A percentile compares a stretch with the other conserved stretches of the same genome.
Conservation (phyloP, 805 yeast genomes). For the Candida qinlingensis region DNA sequence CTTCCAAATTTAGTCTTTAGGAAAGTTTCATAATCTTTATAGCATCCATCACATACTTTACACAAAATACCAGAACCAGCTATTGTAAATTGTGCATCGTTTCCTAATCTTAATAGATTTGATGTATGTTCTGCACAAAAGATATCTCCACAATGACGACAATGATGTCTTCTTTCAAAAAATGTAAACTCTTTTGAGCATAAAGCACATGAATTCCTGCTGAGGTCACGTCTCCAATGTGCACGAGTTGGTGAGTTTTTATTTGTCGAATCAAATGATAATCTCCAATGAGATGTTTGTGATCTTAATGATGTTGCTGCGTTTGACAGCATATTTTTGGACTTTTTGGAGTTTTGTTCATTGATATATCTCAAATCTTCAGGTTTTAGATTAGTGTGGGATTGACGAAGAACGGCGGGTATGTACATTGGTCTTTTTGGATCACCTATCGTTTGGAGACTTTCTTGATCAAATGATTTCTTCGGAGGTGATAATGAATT, state of each 20-base stretch:
- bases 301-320: constrained; percentile 25
- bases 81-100: constrained; percentile 57
- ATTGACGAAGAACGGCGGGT: constrained; percentile 78
- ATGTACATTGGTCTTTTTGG: constrained; percentile 83
- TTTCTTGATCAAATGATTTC: constrained; percentile 6
- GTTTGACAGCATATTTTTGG: constrained; percentile 17
- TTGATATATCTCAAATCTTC: constrained; percentile 30
- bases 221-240: constrained; percentile 74
- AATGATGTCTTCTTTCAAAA: constrained; percentile 77
- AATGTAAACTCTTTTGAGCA: constrained; percentile 70
- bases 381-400: constrained; percentile 37
- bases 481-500: constrained; percentile 12
- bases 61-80: constrained; percentile 63
- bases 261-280: constrained; percentile 24
- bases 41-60: constrained; percentile 67
- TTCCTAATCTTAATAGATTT: constrained; percentile 49
- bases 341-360: constrained; percentile 24
- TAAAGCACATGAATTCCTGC: constrained; percentile 56
- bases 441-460: constrained; percentile 64
- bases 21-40: constrained; percentile 51
- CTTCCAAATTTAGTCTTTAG: constrained; percentile 27
- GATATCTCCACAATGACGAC: constrained; percentile 80
- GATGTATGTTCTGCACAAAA: constrained; percentile 67
- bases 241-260: constrained; percentile 34
- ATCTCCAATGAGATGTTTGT: constrained; percentile 23